Conservation (phyloP, 2,329 filamentous ascomycete species). For the Ophiostoma himal-ulmi region DNA sequence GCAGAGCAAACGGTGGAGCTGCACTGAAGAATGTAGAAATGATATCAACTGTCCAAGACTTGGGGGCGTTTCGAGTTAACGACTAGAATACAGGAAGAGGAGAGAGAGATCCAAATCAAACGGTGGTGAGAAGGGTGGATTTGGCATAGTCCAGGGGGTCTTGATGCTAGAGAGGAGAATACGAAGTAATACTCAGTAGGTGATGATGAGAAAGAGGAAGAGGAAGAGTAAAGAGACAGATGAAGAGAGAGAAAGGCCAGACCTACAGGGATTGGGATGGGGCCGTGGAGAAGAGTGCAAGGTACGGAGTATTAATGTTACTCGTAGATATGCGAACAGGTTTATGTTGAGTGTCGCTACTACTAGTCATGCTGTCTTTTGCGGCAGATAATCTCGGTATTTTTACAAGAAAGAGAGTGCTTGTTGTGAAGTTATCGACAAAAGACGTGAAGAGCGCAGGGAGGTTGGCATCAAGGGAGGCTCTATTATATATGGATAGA, state of each 20-base stretch:
- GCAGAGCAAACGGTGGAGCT: neutral
- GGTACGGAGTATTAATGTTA: conserved; percentile 9
- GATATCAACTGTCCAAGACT: conserved; percentile 7
- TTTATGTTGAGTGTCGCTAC: neutral
- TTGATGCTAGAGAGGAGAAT: neutral
- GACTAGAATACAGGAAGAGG: neutral
- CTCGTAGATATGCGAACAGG: conserved; percentile 10
- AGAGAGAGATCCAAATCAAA: conserved; percentile 2
- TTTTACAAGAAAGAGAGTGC: neutral
- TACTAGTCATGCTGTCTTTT: neutral
- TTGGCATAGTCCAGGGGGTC: neutral
- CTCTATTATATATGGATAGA: neutral
- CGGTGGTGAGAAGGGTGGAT: conserved; percentile 11
- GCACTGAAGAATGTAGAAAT: neutral
- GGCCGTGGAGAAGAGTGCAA: conserved; percentile 2
- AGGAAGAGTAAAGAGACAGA: neutral
- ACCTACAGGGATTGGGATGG: conserved; percentile 2
- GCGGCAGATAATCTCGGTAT: neutral
- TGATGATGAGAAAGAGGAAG: neutral
- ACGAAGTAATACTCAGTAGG: neutral
- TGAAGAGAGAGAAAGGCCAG: neutral
- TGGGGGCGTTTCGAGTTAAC: conserved; percentile 9
- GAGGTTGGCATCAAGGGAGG: conserved; percentile 11
- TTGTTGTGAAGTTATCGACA: neutral
- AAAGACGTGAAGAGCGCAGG: conserved; percentile 12